Base-by-base conservation (phyloP, 805 yeast species). In the Saccharomycopsis oosterbeekiorum region DNA sequence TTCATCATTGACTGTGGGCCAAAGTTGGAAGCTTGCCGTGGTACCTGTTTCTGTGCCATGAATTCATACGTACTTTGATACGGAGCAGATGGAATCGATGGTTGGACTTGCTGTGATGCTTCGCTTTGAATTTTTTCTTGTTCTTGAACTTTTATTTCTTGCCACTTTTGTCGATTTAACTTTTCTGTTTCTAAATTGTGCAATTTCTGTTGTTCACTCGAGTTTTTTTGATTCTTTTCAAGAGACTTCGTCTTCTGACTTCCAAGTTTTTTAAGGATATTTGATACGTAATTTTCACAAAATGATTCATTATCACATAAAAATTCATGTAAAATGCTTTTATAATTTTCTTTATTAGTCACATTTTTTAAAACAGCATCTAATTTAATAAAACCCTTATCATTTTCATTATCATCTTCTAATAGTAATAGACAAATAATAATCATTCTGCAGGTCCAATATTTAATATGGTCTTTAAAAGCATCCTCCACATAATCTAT, bases 391-490 rank as follows among this genome's bases (percentile, higher is more conserved):
- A 21, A 34, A 15, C n/a, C n/a, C n/a, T 10, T 17, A 17, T 47
- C 53, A 24, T 47, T 14, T 5, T 2, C 10, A 21, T 47, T 6
- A 24, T 47, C 53, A 24, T 47, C 53, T 47, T 47, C 34, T 26
- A 47, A 47, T 47, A 47, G n/a, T 10, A 47, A 3, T 21, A 47
- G 12, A 47, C 53, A 47, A 47, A 47, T 47, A 21, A 47, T 47
- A 8, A 47, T 47, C 53, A 47, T 47, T 47, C 53, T 47, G n/a
- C 53, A 47, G 21, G 53, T 47, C 53, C 53, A 47, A 21, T 47
- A 47, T 17, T 8, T 47, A 21, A 47, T 47, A 21, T 47, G 53
- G 12, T 47, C 53, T 24, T 47, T 47, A 15, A 47, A 47, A 15
- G 53, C 2, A 47, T 47, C 53, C 34, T 47, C 53, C 4, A 47